Base-by-base conservation (phyloP, 2,329 filamentous ascomycete species). In the Clonostachys solani region DNA sequence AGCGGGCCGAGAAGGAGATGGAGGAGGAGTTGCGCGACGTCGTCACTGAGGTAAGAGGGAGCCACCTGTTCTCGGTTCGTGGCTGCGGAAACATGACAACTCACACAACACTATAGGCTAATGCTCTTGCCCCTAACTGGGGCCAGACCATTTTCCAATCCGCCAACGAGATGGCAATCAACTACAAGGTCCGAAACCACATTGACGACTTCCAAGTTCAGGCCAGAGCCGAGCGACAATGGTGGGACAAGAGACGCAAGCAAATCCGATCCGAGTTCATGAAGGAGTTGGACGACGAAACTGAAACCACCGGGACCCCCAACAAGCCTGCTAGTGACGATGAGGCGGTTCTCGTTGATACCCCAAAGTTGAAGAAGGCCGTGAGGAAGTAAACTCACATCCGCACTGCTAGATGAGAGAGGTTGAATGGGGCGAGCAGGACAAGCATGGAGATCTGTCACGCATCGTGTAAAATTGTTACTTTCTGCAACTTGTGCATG, bases 61-160 rank as follows among this genome's bases (percentile, higher is more conserved):
- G 23, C 17, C 13, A 18, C 15, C 12, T 13, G 43, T 13, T 12
- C 29, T 41, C 43, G 17, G 34, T 15, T 16, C 8, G 17, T 42
- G 37, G 42, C 35, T 45, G 8, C 16, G 36, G 36, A 40, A n/a
- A 40, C n/a, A n/a, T 40, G 17, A 15, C 42, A 10, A 23, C 13
- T 13, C 10, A 13, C 12, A 44, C 16, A 44, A 29, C 15, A 43
- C 17, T 16, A 40, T 55, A 96, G 90, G 94, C 95, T 59, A 97
- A 97, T 64, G 91, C 88, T 17, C 87, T 96, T 53, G 78, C 83
- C 2, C 86, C 89, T 43, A 86, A 86, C 66, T 99, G 94, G 94
- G 94, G 94, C 51, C 86, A 94, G 63, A 83, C 81, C 48, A 97
- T 99, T 65, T 99, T 99, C 80, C 94, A 99, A 68, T 92, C 89